Percentiles rank a stretch among this genome's conserved stretches.
These are phyloP conservation scores for Trichoderma cornu-damae DNA, from an alignment of 2,329 filamentous ascomycete species.

Conservation along the genomic window DNA sequence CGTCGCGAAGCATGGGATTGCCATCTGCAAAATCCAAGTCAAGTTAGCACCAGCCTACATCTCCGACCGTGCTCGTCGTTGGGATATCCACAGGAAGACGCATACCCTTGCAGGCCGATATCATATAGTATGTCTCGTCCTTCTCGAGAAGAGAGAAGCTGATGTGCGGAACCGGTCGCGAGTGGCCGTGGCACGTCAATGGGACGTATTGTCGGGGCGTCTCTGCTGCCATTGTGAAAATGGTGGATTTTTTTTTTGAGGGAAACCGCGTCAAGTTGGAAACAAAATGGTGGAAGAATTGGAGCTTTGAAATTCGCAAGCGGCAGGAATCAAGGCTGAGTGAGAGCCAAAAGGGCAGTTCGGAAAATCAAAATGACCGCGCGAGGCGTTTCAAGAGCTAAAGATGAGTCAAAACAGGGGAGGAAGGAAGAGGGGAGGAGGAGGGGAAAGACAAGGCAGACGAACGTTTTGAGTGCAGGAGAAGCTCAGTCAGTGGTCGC, in stretches of 20 bases:
- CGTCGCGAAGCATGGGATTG: constrained; percentile 97
- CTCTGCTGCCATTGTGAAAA: constrained; percentile 34
- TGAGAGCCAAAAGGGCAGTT: not conserved
- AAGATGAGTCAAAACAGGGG: not conserved
- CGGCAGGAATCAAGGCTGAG: not conserved
- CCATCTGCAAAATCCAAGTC: constrained; percentile 59
- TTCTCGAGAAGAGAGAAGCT: constrained; percentile 81
- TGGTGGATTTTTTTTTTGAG: not conserved
- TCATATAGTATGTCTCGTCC: constrained; percentile 82
- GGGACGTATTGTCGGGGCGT: constrained; percentile 64
- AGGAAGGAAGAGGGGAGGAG: not conserved
- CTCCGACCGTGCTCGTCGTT: too few relatives aligned
- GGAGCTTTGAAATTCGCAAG: not conserved
- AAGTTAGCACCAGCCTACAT: constrained; percentile 13
- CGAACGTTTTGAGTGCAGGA: not conserved
- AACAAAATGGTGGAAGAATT: not conserved
- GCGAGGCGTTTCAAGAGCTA: constrained; percentile 1
- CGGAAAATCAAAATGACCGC: constrained; percentile 1
- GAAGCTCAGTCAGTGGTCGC: not conserved
- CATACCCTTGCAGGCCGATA: constrained; percentile 87
- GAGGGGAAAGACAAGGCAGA: not conserved
- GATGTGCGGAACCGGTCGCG: constrained; percentile 84
- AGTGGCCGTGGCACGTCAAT: constrained; percentile 90
- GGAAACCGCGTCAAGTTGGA: not conserved
- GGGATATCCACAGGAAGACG: not conserved